Percentiles rank a stretch among this genome's conserved stretches.
These are phyloP conservation scores for Pythium dissimile DNA, from an alignment of 352 stramenopile species.

Conservation along the genomic window DNA sequence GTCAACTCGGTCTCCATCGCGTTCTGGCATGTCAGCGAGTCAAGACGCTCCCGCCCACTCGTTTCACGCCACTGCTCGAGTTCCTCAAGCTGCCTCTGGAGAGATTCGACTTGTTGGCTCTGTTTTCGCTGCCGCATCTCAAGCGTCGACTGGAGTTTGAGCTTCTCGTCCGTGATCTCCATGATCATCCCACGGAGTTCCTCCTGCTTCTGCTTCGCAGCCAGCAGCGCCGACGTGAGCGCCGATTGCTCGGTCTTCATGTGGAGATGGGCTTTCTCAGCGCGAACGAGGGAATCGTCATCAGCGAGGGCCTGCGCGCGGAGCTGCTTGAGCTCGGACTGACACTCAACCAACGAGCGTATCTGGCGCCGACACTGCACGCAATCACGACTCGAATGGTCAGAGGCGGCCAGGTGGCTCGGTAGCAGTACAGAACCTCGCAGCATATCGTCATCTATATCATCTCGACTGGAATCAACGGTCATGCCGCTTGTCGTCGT, in stretches of 20 bases:
- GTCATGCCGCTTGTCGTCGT: constrained; percentile 27
- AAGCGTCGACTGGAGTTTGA: constrained; percentile 34
- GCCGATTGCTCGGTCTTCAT: constrained; percentile 44
- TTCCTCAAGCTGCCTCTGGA: constrained; percentile 34
- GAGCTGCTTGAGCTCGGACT: constrained; percentile 49
- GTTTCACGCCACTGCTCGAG: constrained; percentile 23
- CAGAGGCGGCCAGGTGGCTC: constrained; percentile 6
- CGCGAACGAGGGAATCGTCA: constrained; percentile 40
- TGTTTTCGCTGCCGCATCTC: constrained; percentile 36
- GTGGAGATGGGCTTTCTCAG: constrained; percentile 37
- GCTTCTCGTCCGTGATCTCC: constrained; percentile 53
- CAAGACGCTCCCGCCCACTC: not conserved
- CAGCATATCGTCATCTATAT: constrained; percentile 23
- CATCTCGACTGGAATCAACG: constrained; percentile 38
- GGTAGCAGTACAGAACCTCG: constrained; percentile 14
- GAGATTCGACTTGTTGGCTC: constrained; percentile 24
- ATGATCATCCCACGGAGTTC: constrained; percentile 43
- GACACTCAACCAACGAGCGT: constrained; percentile 32
- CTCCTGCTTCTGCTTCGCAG: constrained; percentile 51
- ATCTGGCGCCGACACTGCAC: constrained; percentile 38
- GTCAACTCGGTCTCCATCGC: not conserved
- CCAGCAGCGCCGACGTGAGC: constrained; percentile 38
- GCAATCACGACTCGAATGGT: constrained; percentile 14
- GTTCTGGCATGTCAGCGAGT: not conserved
- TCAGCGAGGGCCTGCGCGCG: constrained; percentile 32